Percentiles rank a stretch among this genome's conserved stretches.
phyloP scores from a whole-genome alignment of 2,329 filamentous ascomycete species.

The Pseudodiploospora longispora region DNA sequence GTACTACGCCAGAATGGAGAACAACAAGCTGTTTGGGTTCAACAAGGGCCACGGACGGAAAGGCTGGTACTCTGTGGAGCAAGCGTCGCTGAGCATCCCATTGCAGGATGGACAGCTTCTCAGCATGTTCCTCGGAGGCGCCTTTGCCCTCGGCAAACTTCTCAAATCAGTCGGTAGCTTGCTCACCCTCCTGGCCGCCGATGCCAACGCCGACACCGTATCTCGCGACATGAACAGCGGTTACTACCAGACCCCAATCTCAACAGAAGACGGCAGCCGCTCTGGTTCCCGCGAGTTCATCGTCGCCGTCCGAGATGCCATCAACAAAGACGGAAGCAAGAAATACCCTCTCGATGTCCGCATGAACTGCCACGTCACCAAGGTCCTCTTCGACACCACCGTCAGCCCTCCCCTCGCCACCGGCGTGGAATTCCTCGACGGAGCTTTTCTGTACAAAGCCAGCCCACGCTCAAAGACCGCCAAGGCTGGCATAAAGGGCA shows the following conservation, averaged over 20 bases:
- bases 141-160: slow-evolving; percentile 21
- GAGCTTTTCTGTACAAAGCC: slow-evolving; percentile 37
- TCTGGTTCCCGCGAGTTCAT: slow-evolving; percentile 43
- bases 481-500: slow-evolving; percentile 21
- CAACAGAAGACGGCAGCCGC: slow-evolving; percentile 32
- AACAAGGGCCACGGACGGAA: slow-evolving; percentile 44
- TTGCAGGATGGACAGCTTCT: slow-evolving; percentile 45
- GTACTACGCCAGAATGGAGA: slow-evolving; percentile 47
- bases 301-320: slow-evolving; percentile 19
- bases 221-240: slow-evolving; percentile 37
- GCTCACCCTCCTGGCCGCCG: slow-evolving; percentile 32
- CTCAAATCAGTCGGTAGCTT: slow-evolving; percentile 19
- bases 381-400: slow-evolving; percentile 33
- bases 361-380: slow-evolving; percentile 38
- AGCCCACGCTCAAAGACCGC: slow-evolving; percentile 27
- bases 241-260: slow-evolving; percentile 37
- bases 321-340: slow-evolving; percentile 39
- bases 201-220: slow-evolving; percentile 41
- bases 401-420: slow-evolving; percentile 31
- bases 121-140: slow-evolving; percentile 14
- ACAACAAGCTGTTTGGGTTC: slow-evolving; percentile 34
- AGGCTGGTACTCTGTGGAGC: slow-evolving; percentile 48
- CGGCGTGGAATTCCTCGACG: slow-evolving; percentile 42
- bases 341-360: slow-evolving; percentile 49
- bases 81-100: slow-evolving; percentile 42